phyloP scores from a whole-genome alignment of 2,329 filamentous ascomycete genomes.

The Onygena corvina region DNA sequence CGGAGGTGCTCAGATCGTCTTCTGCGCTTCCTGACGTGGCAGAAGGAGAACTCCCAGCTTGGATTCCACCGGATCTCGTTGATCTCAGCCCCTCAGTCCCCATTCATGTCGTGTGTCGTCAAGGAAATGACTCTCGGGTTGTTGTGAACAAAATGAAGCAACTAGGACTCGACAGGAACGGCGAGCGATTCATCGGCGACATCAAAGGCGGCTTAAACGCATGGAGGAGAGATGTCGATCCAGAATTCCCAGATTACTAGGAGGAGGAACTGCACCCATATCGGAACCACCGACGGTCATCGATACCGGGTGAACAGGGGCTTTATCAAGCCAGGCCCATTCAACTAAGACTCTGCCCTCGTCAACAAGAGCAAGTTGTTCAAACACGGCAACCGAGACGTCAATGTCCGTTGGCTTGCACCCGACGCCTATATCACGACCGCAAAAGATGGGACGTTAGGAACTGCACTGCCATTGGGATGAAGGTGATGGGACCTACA shows the following conservation, averaged over 20 bases:
- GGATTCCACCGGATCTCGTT: not conserved
- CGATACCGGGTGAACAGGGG: conserved; percentile 19
- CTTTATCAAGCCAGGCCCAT: conserved; percentile 41
- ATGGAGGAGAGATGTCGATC: conserved; percentile 34
- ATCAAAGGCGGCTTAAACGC: conserved; percentile 33
- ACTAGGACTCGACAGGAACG: conserved; percentile 25
- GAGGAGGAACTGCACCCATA: not conserved
- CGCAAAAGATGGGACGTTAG: conserved; percentile 13
- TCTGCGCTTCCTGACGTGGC: not conserved
- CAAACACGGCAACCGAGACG: conserved; percentile 39
- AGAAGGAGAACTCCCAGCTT: not conserved
- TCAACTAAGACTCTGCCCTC: conserved; percentile 38
- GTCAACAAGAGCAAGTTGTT: conserved; percentile 35
- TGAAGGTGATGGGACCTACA: conserved; percentile 31
- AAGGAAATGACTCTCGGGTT: conserved; percentile 40
- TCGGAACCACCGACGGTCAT: not conserved
- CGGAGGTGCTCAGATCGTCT: conserved; percentile 27
- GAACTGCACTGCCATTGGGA: not conserved
- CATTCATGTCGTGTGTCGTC: conserved; percentile 37
- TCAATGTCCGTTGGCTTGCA: conserved; percentile 41
- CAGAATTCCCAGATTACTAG: conserved; percentile 33
- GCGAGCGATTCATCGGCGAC: conserved; percentile 29
- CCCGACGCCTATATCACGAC: conserved; percentile 36
- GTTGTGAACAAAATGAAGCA: conserved; percentile 34
- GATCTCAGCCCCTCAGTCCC: conserved; percentile 16